Percentiles rank a stretch among this genome's conserved stretches.
Conservation (phyloP, 2,329 filamentous ascomycete species). For the Kalmusia sp. region DNA sequence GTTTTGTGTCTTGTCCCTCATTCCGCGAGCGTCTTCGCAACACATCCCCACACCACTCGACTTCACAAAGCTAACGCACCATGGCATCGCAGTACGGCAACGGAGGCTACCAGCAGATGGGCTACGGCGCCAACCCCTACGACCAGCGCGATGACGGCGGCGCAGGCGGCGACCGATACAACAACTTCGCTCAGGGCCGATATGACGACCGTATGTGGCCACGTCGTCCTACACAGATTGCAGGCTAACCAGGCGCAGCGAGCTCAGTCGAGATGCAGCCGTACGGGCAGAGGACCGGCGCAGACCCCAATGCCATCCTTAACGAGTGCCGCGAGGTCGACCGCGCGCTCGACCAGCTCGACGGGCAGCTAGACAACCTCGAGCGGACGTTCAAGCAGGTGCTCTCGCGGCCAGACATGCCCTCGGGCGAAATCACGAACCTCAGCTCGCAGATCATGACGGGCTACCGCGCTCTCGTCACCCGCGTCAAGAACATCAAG, state of each 20-base stretch:
- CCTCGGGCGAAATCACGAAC: slow-evolving; percentile 73
- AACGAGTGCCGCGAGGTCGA: slow-evolving; percentile 86
- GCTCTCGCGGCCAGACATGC: slow-evolving; percentile 77
- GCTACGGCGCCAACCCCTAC: slow-evolving; percentile 53
- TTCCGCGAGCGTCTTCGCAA: slow-evolving; percentile 14
- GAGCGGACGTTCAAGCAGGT: slow-evolving; percentile 73
- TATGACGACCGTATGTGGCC: slow-evolving; percentile 43
- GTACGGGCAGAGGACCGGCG: slow-evolving; percentile 47
- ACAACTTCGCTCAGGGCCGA: slow-evolving; percentile 58
- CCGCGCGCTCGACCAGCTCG: slow-evolving; percentile 75
- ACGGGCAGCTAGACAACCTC: slow-evolving; percentile 74
- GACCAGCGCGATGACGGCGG: slow-evolving; percentile 48
- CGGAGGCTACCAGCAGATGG: slow-evolving; percentile 49
- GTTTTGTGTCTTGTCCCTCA: slow-evolving; percentile 13
- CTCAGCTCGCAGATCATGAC: slow-evolving; percentile 82
- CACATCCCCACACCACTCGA: slow-evolving; percentile 9
- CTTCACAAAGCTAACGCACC: slow-evolving; percentile 16
- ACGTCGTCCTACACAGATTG: slow-evolving; percentile 31
- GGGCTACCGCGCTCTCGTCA: slow-evolving; percentile 78
- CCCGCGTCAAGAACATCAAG: slow-evolving; percentile 83
- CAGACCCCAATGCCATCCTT: slow-evolving; percentile 76
- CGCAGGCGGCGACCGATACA: slow-evolving; percentile 58
- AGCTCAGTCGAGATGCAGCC: slow-evolving; percentile 74
- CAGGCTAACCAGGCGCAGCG: slow-evolving; percentile 31
- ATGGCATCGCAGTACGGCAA: slow-evolving; percentile 49